Percentiles rank a stretch among this genome's conserved stretches.
These are phyloP conservation scores for Haematococcus sp. DNA, from an alignment of 139 green algal species.

Conservation along the genomic window DNA sequence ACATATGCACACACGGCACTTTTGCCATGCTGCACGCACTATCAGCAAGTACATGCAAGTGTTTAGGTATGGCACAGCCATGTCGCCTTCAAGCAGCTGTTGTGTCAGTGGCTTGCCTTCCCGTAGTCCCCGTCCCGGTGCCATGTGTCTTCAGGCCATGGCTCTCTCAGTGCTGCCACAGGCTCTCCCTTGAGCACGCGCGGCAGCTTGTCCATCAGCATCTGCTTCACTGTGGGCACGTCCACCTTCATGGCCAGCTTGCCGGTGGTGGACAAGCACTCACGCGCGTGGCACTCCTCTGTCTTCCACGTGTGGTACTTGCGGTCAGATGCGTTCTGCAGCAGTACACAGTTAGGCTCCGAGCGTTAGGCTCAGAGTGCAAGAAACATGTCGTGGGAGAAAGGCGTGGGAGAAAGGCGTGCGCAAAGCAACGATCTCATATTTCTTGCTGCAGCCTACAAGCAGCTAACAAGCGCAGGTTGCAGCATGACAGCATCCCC, in stretches of 20 bases:
- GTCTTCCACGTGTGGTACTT: slow-evolving; percentile 66
- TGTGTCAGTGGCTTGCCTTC: too few species aligned
- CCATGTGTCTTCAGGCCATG: slow-evolving; percentile 8
- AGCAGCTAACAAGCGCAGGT: neutral
- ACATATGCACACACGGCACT: too few species aligned
- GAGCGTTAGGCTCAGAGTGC: neutral
- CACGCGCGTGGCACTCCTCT: slow-evolving; percentile 58
- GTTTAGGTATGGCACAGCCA: too few species aligned
- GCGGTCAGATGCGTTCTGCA: slow-evolving; percentile 22
- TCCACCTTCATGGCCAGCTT: slow-evolving; percentile 64
- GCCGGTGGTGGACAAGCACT: slow-evolving; percentile 59
- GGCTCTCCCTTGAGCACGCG: slow-evolving; percentile 15
- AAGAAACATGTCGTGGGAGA: neutral
- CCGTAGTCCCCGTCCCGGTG: too few species aligned
- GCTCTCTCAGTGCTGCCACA: neutral
- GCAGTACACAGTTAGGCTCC: slow-evolving; percentile 13
- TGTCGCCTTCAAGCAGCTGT: too few species aligned
- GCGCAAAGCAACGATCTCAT: neutral
- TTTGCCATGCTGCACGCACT: too few species aligned
- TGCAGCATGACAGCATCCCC: neutral
- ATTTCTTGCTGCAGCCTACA: neutral
- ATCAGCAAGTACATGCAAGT: too few species aligned
- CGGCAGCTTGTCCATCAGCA: slow-evolving; percentile 57
- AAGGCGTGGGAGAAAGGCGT: neutral
- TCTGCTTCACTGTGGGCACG: slow-evolving; percentile 40